Percentiles rank a stretch among this genome's conserved stretches.
Conservation (phyloP, 2,329 filamentous ascomycete genomes). For the Fusarium albosuccineum region DNA sequence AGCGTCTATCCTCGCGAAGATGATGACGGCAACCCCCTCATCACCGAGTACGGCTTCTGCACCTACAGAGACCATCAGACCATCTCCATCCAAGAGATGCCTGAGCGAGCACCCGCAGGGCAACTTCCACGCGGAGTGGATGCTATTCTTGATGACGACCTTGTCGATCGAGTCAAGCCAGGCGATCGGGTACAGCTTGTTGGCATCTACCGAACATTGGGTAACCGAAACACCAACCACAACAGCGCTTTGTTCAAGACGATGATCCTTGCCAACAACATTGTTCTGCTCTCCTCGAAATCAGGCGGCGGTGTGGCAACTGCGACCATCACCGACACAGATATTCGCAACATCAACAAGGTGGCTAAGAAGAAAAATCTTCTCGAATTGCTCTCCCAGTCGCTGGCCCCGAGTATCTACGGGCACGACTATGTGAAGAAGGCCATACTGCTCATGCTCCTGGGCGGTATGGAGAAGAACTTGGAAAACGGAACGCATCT, state of each 20-base stretch:
- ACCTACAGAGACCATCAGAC: slow-evolving; percentile 97
- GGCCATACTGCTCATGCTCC: slow-evolving; percentile 92
- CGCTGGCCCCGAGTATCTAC: slow-evolving; percentile 94
- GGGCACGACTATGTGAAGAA: slow-evolving; percentile 99
- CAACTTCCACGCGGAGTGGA: slow-evolving; percentile 96
- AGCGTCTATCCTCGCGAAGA: slow-evolving; percentile 96
- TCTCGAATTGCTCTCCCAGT: slow-evolving; percentile 93
- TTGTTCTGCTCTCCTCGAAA: slow-evolving; percentile 95
- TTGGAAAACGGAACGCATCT: slow-evolving; percentile 97
- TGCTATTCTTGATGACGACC: slow-evolving; percentile 95
- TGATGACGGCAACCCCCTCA: slow-evolving; percentile 89
- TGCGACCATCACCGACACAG: slow-evolving; percentile 92
- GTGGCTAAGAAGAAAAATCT: slow-evolving; percentile 94
- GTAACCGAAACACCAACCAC: slow-evolving; percentile 91
- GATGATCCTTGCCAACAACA: slow-evolving; percentile 91
- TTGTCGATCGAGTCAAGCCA: slow-evolving; percentile 94
- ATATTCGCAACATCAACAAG: slow-evolving; percentile 99
- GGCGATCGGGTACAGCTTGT: slow-evolving; percentile 97
- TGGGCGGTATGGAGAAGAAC: slow-evolving; percentile 98
- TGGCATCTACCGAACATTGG: slow-evolving; percentile 94
- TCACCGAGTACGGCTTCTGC: slow-evolving; percentile 96
- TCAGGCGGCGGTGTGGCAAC: slow-evolving; percentile 94
- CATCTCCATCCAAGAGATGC: slow-evolving; percentile 99
- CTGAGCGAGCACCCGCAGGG: slow-evolving; percentile 92
- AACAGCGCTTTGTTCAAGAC: slow-evolving; percentile 97